Evolutionary conservation across 2,329 filamentous ascomycete species (phyloP).

Genomic region (Byssochlamys sp.): DNA sequence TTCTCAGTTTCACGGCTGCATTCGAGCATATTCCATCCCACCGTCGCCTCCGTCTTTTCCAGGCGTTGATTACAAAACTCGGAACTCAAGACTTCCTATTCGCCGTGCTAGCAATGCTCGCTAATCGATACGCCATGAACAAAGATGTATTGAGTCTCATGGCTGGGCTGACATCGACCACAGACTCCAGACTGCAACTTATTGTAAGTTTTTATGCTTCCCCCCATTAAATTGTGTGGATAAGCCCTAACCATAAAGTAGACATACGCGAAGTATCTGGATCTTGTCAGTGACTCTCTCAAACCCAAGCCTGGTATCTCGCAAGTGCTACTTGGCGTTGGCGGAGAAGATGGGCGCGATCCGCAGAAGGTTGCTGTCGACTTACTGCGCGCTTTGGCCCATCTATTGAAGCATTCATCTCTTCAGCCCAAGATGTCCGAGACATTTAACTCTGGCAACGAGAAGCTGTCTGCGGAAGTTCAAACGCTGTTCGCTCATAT

Average conservation of each 20-base stretch:
- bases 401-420: constrained; percentile 32
- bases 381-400: constrained; percentile 32
- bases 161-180: constrained; percentile 61
- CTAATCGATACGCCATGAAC: constrained; percentile 76
- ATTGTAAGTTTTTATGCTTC: constrained; percentile 19
- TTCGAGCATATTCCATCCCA: constrained; percentile 93
- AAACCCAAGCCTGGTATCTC: constrained; percentile 66
- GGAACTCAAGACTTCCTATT: constrained; percentile 81
- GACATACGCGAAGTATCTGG: constrained; percentile 66
- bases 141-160: constrained; percentile 66
- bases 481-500: constrained; percentile 61
- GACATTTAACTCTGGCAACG: constrained; percentile 25
- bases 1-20: constrained; percentile 91
- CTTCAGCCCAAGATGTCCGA: constrained; percentile 31
- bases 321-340: constrained; percentile 58
- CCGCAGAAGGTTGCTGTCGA: constrained; percentile 33
- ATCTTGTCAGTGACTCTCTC: constrained; percentile 65
- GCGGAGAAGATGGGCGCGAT: constrained; percentile 39
- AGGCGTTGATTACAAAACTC: constrained; percentile 73
- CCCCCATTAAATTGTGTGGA: background rate
- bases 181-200: constrained; percentile 66
- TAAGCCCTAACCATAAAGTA: constrained; percentile 26
- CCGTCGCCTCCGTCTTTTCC: constrained; percentile 70
- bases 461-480: constrained; percentile 55
- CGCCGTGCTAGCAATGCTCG: constrained; percentile 76